A percentile compares a stretch with the other conserved stretches of the same genome.
These are phyloP conservation scores for Pythium coloratum DNA, from an alignment of 352 stramenopile genomes.

Conservation along the genomic window DNA sequence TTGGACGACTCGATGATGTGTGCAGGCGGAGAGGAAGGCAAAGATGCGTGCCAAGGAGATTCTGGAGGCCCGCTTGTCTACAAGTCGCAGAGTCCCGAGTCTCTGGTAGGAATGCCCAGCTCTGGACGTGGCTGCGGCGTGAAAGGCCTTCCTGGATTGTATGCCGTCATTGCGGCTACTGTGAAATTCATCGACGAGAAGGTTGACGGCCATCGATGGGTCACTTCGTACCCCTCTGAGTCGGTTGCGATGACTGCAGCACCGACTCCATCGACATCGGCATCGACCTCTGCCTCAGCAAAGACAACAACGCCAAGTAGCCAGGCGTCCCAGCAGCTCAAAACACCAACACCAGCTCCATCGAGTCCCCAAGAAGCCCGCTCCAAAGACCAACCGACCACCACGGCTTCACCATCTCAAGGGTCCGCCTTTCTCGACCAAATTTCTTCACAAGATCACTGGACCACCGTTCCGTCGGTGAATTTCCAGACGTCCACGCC, in stretches of 20 bases:
- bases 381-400: neutral
- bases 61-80: slow-evolving; percentile 38
- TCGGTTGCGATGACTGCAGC: neutral
- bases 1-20: slow-evolving; percentile 35
- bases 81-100: neutral
- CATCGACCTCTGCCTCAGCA: neutral
- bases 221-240: slow-evolving; percentile 1
- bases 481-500: slow-evolving; percentile 1
- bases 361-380: neutral
- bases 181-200: slow-evolving; percentile 35
- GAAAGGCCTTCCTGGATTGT: slow-evolving; percentile 35
- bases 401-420: neutral
- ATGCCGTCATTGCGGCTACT: slow-evolving; percentile 29
- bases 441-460: slow-evolving; percentile 23
- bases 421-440: slow-evolving; percentile 14
- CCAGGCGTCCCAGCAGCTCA: neutral
- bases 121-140: slow-evolving; percentile 38
- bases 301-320: neutral
- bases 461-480: slow-evolving; percentile 18
- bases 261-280: neutral
- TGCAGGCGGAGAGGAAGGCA: slow-evolving; percentile 36
- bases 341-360: neutral
- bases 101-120: slow-evolving; percentile 36
- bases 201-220: slow-evolving; percentile 29
- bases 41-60: slow-evolving; percentile 43